These are phyloP conservation scores for Geosmithia flava DNA, from an alignment of 2,329 filamentous ascomycete species.

Conservation along the genomic window DNA sequence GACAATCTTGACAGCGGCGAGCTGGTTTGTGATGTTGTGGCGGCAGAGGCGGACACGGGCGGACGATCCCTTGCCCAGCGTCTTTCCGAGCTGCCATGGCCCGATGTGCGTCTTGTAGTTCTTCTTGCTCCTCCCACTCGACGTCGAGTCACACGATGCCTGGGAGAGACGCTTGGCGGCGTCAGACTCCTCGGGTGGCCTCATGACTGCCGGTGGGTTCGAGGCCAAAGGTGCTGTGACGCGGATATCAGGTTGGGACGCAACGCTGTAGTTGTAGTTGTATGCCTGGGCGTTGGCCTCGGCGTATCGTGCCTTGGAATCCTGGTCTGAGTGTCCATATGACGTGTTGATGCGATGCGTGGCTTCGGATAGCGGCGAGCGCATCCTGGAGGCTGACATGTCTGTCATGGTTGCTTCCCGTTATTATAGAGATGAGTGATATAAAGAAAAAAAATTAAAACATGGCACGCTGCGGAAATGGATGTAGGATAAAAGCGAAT, in stretches of 20 bases:
- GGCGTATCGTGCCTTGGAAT: conserved; percentile 2
- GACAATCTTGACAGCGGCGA: conserved; percentile 91
- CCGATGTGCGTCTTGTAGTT: conserved; percentile 66
- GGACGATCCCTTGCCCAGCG: conserved; percentile 79
- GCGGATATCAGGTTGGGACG: not conserved
- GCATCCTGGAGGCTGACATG: conserved; percentile 14
- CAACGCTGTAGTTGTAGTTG: not conserved
- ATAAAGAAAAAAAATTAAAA: not conserved
- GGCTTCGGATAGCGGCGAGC: conserved; percentile 33
- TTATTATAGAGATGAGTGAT: not conserved
- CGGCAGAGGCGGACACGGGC: conserved; percentile 78
- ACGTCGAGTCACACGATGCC: conserved; percentile 26
- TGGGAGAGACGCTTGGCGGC: conserved; percentile 24
- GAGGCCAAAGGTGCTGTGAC: not conserved
- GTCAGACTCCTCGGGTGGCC: conserved; percentile 16
- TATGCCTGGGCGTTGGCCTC: not conserved
- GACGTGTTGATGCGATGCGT: conserved; percentile 32
- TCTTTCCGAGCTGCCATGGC: conserved; percentile 85
- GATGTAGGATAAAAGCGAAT: not conserved
- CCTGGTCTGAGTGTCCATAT: conserved; percentile 12
- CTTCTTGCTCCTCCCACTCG: conserved; percentile 25
- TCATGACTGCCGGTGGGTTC: conserved; percentile 10
- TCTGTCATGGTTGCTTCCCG: conserved; percentile 15
- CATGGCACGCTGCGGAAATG: not conserved
- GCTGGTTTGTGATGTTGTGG: conserved; percentile 65